Evolutionary conservation across 2,329 filamentous ascomycete genomes (phyloP).

Genomic region (Teratosphaeria viscida): DNA sequence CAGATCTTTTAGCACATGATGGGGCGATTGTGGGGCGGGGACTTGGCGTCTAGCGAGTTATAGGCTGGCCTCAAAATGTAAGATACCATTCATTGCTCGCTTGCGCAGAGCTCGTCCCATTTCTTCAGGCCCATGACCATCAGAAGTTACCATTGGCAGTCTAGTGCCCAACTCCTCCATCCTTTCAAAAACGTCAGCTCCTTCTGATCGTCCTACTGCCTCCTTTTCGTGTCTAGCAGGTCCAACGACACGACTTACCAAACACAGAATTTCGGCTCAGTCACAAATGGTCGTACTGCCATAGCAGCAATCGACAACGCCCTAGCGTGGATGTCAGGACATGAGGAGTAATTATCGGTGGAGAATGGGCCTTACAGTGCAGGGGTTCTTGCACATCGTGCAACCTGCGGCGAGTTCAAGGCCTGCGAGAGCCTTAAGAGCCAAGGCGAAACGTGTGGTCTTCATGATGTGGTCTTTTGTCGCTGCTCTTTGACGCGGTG

Average conservation of each 20-base stretch:
- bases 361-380: not conserved
- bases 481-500: not conserved
- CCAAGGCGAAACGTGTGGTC: not conserved
- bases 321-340: not conserved
- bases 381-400: not conserved
- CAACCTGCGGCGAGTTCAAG: not conserved
- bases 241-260: not conserved
- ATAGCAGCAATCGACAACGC: not conserved
- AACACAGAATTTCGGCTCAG: not conserved
- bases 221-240: not conserved
- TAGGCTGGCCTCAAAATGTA: not conserved
- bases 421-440: not conserved
- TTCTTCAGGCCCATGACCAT: not conserved
- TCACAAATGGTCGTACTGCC: not conserved
- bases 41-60: not conserved
- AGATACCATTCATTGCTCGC: not conserved
- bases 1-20: conserved; percentile 20
- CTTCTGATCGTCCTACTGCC: not conserved
- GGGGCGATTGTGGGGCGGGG: not conserved
- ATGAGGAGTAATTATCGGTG: not conserved
- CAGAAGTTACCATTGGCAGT: not conserved
- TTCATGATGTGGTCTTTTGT: not conserved
- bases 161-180: not conserved
- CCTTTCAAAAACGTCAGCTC: not conserved
- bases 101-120: not conserved